Base-by-base conservation (phyloP, 2,329 filamentous ascomycete species). In the Phyllosticta paracitricarpa region DNA sequence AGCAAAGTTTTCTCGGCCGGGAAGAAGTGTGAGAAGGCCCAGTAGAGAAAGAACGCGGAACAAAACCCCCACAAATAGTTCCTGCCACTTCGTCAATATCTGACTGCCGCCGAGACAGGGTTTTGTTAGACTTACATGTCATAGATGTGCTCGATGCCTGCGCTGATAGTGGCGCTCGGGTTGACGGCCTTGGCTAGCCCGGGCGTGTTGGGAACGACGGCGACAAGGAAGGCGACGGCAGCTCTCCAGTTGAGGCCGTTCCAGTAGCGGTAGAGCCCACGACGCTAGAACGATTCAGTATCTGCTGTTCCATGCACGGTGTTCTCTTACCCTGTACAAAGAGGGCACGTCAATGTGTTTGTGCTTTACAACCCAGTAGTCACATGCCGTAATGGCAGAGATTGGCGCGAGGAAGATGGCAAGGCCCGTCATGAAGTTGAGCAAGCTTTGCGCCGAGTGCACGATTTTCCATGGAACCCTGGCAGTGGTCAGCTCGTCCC, bases 31-130 rank as follows among this genome's bases (percentile, higher is more conserved):
- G 66, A 69, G 24, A 73, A 64, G 0, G 63, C 51, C 14, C 56
- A 63, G 57, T 76, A 76, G 4, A 72, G 58, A 4, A 70, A 57
- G 56, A 75, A 74, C 0, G 72, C 71, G 48, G 68, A 70, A 3
- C 66, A 70, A 64, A 74, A 77, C 4, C 74, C 73, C 65, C 71
- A 75, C 6, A 75, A 68, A 54, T 74, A 75, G 58, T 57, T 57
- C 35, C 40, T 48, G 17, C 14, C 17, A 6, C 28, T 1, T 48
- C 40, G 40, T 48, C 17, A 48, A 7, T 22, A 22, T 7, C 7
- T 1, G 40, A 48, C n/a, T 6, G 40, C 7, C n/a, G 14, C 6
- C 40, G n/a, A 5, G 12, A n/a, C 10, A 17, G 3, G n/a, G 72
- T 71, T 48, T 7, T 4, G 7, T 4, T 3, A 6, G 7, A 48